phyloP scores from a whole-genome alignment of 768 basidiomycete genomes.

The Serpula lacrymans region DNA sequence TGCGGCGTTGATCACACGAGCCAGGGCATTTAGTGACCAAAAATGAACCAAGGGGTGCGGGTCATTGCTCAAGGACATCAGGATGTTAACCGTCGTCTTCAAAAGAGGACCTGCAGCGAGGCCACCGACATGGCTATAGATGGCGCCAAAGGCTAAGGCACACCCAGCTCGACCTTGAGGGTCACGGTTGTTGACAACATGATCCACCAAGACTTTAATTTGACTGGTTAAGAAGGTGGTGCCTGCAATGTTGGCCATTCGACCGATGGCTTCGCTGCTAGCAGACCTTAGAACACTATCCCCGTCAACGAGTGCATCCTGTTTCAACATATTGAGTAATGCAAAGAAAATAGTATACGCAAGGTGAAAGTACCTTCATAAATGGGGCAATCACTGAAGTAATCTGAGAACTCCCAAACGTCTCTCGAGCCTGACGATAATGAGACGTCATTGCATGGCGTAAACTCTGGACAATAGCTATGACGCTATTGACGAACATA shows the following conservation, averaged over 20 bases:
- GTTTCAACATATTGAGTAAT: slow-evolving; percentile 4
- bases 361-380: slow-evolving; percentile 60
- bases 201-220: slow-evolving; percentile 87
- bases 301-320: slow-evolving; percentile 81
- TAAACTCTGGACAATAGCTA: slow-evolving; percentile 71
- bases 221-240: slow-evolving; percentile 81
- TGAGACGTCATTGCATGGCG: slow-evolving; percentile 50
- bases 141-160: slow-evolving; percentile 86
- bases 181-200: slow-evolving; percentile 92
- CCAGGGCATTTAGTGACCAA: slow-evolving; percentile 84
- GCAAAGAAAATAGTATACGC: slow-evolving; percentile 8
- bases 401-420: slow-evolving; percentile 63
- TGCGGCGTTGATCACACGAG: slow-evolving; percentile 86
- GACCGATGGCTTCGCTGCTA: slow-evolving; percentile 86
- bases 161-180: slow-evolving; percentile 92
- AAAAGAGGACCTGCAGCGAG: slow-evolving; percentile 92
- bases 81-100: slow-evolving; percentile 92
- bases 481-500: slow-evolving; percentile 72
- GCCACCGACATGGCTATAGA: slow-evolving; percentile 89
- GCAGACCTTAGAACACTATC: slow-evolving; percentile 74
- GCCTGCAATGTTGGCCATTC: slow-evolving; percentile 78
- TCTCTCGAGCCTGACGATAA: slow-evolving; percentile 59
- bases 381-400: slow-evolving; percentile 62
- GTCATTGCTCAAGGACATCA: slow-evolving; percentile 93
- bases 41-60: slow-evolving; percentile 97